These are phyloP conservation scores for Penstemon barbatus DNA, from an alignment of 257 asterid species.

Conservation along the genomic window DNA sequence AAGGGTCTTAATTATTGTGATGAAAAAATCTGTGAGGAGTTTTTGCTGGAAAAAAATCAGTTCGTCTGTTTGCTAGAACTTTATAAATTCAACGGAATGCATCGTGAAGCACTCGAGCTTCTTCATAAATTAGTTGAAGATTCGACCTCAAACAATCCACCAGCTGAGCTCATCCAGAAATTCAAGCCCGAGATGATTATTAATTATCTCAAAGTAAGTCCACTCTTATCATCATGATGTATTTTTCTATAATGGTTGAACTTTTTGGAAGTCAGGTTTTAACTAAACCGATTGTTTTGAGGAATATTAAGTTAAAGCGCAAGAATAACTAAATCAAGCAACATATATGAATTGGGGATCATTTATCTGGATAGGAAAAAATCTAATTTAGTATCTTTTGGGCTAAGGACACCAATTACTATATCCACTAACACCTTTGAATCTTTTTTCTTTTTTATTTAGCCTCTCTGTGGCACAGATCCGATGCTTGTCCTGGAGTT, in stretches of 20 bases:
- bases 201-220: constrained; percentile 83
- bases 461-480: constrained; percentile 92
- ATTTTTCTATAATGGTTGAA: constrained; percentile 7
- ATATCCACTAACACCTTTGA: constrained; percentile 1
- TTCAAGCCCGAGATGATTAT: constrained; percentile 95
- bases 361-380: constrained; percentile 12
- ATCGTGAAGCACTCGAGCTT: constrained; percentile 83
- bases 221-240: constrained; percentile 21
- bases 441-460: constrained; percentile 29
- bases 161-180: constrained; percentile 69
- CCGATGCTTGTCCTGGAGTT: constrained; percentile 96
- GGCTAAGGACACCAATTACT: background rate
- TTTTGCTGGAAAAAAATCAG: constrained; percentile 74
- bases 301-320: background rate
- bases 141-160: constrained; percentile 76
- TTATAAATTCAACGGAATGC: constrained; percentile 77
- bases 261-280: background rate
- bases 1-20: constrained; percentile 85
- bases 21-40: constrained; percentile 79
- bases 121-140: constrained; percentile 87
- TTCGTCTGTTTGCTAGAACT: constrained; percentile 76
- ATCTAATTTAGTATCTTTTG: constrained; percentile 11
- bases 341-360: constrained; percentile 4
- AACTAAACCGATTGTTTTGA: background rate
- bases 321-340: background rate